Percentiles rank a stretch among this genome's conserved stretches.
Conservation (phyloP, 371 early-diverging fungal genomes). For the Blakeslea trispora region DNA sequence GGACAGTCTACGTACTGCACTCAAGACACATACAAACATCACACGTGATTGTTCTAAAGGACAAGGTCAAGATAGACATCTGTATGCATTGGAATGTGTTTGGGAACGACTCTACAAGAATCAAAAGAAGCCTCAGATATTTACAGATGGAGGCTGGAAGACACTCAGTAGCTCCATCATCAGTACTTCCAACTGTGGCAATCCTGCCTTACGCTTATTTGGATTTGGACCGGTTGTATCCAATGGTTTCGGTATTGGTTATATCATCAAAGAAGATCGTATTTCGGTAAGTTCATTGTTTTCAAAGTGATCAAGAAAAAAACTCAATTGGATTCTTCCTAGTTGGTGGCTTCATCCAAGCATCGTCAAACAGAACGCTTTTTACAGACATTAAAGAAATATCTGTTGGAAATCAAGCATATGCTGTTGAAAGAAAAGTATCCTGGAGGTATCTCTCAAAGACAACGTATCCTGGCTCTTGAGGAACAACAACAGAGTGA, state of each 20-base stretch:
- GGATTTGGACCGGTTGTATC: slow-evolving; percentile 92
- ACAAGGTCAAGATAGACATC: slow-evolving; percentile 84
- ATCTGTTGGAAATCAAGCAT: slow-evolving; percentile 43
- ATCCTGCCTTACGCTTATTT: slow-evolving; percentile 81
- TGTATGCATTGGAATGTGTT: slow-evolving; percentile 74
- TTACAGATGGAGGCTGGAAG: slow-evolving; percentile 68
- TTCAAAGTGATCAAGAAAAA: too few relatives aligned
- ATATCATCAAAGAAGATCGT: slow-evolving; percentile 80
- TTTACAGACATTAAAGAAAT: slow-evolving; percentile 45
- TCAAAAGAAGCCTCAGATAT: slow-evolving; percentile 68
- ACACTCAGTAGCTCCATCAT: slow-evolving; percentile 72
- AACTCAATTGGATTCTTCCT: too few relatives aligned
- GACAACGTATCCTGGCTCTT: slow-evolving; percentile 44
- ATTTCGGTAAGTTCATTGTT: slow-evolving; percentile 55
- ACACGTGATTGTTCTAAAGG: slow-evolving; percentile 77
- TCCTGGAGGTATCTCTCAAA: slow-evolving; percentile 45
- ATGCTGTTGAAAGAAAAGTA: slow-evolving; percentile 52
- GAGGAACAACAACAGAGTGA: slow-evolving; percentile 38
- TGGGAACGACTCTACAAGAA: slow-evolving; percentile 51
- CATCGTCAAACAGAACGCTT: slow-evolving; percentile 59
- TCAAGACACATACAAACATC: slow-evolving; percentile 69
- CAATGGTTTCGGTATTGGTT: slow-evolving; percentile 91
- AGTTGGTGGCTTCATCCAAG: slow-evolving; percentile 59
- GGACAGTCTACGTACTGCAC: slow-evolving; percentile 57
- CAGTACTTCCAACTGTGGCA: slow-evolving; percentile 87